These are phyloP conservation scores for Coemansia sp. DNA, from an alignment of 371 early-diverging fungal species.

Conservation along the genomic window DNA sequence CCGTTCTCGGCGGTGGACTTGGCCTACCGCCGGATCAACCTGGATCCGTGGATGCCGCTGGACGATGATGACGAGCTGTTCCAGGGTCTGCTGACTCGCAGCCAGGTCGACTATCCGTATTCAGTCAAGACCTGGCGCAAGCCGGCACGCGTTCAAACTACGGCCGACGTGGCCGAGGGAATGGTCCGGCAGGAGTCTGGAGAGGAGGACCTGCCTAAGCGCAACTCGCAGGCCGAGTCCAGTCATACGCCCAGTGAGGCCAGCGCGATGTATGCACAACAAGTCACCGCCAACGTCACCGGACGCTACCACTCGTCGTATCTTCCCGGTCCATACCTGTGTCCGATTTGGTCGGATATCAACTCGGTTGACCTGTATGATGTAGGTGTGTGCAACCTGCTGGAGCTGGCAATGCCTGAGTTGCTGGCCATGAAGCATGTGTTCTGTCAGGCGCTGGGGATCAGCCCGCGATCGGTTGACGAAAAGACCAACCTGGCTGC, in stretches of 20 bases:
- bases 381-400: slow-evolving; percentile 43
- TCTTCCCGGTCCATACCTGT: slow-evolving; percentile 42
- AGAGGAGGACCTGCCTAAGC: no score
- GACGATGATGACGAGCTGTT: slow-evolving; percentile 17
- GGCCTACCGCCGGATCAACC: slow-evolving; percentile 42
- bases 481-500: slow-evolving; percentile 40
- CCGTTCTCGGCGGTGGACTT: slow-evolving; percentile 44
- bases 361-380: slow-evolving; percentile 46
- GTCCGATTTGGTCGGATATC: slow-evolving; percentile 47
- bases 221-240: neutral
- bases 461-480: slow-evolving; percentile 29
- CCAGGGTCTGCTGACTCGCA: slow-evolving; percentile 8
- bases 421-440: slow-evolving; percentile 44
- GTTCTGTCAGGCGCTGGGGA: slow-evolving; percentile 38
- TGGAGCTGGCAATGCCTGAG: slow-evolving; percentile 47
- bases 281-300: slow-evolving; percentile 38
- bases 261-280: slow-evolving; percentile 17
- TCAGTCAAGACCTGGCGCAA: slow-evolving; percentile 36
- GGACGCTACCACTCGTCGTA: slow-evolving; percentile 41
- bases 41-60: slow-evolving; percentile 45
- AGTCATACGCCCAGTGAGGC: slow-evolving; percentile 29
- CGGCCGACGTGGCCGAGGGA: neutral
- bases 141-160: slow-evolving; percentile 4
- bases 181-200: no score
- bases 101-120: slow-evolving; percentile 31